Conservation (phyloP, 257 asterid genomes). For the Verbena officinalis region DNA sequence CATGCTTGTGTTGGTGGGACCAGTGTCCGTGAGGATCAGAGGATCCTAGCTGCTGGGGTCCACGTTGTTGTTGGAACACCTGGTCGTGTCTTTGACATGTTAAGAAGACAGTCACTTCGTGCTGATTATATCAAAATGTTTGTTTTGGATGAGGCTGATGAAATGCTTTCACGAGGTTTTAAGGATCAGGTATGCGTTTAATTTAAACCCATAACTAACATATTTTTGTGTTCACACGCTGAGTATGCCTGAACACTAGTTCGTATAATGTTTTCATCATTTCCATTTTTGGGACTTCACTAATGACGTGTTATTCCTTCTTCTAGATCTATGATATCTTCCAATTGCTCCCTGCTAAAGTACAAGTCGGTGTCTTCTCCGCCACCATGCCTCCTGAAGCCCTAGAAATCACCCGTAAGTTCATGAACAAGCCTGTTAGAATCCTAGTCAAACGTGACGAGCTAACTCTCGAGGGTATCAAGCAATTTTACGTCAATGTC, state of each 20-base stretch:
- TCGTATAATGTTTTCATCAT: background rate
- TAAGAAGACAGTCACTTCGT: constrained; percentile 69
- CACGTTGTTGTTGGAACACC: constrained; percentile 93
- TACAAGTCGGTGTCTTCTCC: constrained; percentile 79
- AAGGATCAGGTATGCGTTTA: constrained; percentile 95
- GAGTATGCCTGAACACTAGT: too few species aligned
- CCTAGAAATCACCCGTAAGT: constrained; percentile 77
- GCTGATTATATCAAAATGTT: constrained; percentile 74
- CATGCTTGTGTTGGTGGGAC: constrained; percentile 94
- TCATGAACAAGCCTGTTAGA: constrained; percentile 78
- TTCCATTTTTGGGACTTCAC: background rate
- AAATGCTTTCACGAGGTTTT: constrained; percentile 85
- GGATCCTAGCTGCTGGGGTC: constrained; percentile 75
- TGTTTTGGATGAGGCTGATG: constrained; percentile 90
- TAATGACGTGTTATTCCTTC: constrained; percentile 10
- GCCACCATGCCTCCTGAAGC: constrained; percentile 91
- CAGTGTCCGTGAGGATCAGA: constrained; percentile 86
- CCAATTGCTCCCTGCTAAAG: constrained; percentile 71
- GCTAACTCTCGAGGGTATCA: constrained; percentile 75
- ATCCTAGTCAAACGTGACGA: constrained; percentile 83
- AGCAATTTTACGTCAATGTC: constrained; percentile 74
- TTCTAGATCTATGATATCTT: constrained; percentile 72
- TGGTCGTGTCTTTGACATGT: constrained; percentile 87
- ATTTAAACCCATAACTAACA: too few species aligned
- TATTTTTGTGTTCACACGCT: background rate